Evolutionary conservation across 1,284 basidiomycete genomes (phyloP).

Genomic region (Gomphus bonarii): DNA sequence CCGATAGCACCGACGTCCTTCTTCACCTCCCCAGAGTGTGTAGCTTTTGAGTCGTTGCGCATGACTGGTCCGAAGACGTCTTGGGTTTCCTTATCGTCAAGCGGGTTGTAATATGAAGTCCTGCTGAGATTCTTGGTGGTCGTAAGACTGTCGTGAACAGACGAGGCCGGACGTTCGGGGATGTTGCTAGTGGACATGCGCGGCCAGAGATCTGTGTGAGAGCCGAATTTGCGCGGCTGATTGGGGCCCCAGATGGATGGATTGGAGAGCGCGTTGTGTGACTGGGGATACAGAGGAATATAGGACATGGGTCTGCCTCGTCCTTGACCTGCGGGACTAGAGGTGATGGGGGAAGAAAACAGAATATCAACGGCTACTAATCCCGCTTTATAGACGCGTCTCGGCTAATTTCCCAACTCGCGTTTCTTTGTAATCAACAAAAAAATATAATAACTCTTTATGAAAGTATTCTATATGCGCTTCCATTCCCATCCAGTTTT

Average conservation of each 20-base stretch:
- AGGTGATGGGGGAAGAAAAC: neutral
- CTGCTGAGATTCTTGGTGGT: slow-evolving; percentile 1
- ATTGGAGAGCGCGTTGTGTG: neutral
- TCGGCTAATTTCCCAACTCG: slow-evolving; percentile 5
- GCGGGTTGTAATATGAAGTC: neutral
- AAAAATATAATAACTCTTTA: neutral
- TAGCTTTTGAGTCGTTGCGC: slow-evolving; percentile 21
- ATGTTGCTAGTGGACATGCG: slow-evolving; percentile 5
- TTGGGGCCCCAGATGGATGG: slow-evolving; percentile 3
- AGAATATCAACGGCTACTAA: slow-evolving; percentile 2
- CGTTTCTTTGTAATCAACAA: slow-evolving; percentile 10
- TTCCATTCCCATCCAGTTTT: neutral
- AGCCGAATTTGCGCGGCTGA: slow-evolving; percentile 1
- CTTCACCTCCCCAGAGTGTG: slow-evolving; percentile 13
- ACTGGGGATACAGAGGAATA: slow-evolving; percentile 8
- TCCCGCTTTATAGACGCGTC: slow-evolving; percentile 13
- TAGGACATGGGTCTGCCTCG: slow-evolving; percentile 9
- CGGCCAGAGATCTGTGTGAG: slow-evolving; percentile 1
- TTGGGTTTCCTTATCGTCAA: slow-evolving; percentile 27
- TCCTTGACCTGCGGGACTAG: slow-evolving; percentile 1
- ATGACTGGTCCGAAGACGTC: slow-evolving; percentile 53
- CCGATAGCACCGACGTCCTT: slow-evolving; percentile 62
- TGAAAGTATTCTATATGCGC: neutral
- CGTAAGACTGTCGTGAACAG: slow-evolving; percentile 4
- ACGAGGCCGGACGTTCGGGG: neutral